phyloP scores from a whole-genome alignment of 495 filamentous ascomycete genomes.

The Aspergillus kassunensis region DNA sequence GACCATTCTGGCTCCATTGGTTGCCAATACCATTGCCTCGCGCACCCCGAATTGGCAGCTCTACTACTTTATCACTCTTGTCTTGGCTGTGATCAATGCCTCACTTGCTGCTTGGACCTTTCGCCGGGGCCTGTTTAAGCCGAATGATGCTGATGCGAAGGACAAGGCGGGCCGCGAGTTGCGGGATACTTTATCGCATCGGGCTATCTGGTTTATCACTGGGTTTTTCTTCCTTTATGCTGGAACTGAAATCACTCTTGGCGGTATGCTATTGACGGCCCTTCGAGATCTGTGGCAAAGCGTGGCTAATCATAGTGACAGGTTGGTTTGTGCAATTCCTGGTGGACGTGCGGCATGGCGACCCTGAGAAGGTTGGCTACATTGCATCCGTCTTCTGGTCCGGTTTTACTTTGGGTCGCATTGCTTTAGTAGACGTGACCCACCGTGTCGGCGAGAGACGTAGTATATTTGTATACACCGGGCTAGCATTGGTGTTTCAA shows the following conservation, averaged over 20 bases:
- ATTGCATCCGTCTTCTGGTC: conserved; percentile 71
- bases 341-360: conserved; percentile 54
- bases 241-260: conserved; percentile 41
- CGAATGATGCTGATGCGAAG: conserved; percentile 19
- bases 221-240: conserved; percentile 50
- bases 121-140: conserved; percentile 19
- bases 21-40: conserved; percentile 45
- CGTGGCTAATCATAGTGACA: conserved; percentile 2
- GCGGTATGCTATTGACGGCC: conserved; percentile 22
- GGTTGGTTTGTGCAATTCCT: conserved; percentile 70
- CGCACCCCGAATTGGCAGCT: conserved; percentile 21
- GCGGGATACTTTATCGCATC: conserved; percentile 17
- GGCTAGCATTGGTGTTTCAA: conserved; percentile 40
- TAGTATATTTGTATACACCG: conserved; percentile 46
- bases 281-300: background rate
- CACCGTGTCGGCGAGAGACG: conserved; percentile 48
- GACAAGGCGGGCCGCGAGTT: conserved; percentile 20
- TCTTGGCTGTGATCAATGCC: conserved; percentile 16
- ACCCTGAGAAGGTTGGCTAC: conserved; percentile 63
- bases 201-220: conserved; percentile 44
- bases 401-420: conserved; percentile 57
- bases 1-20: conserved; percentile 47
- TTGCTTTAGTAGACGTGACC: conserved; percentile 51
- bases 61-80: conserved; percentile 20
- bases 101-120: conserved; percentile 19